Evolutionary conservation across 73 alveolate species (phyloP), one percentile per base, ranked within the genome.

Genomic region (Strombidium stylifer): DNA sequence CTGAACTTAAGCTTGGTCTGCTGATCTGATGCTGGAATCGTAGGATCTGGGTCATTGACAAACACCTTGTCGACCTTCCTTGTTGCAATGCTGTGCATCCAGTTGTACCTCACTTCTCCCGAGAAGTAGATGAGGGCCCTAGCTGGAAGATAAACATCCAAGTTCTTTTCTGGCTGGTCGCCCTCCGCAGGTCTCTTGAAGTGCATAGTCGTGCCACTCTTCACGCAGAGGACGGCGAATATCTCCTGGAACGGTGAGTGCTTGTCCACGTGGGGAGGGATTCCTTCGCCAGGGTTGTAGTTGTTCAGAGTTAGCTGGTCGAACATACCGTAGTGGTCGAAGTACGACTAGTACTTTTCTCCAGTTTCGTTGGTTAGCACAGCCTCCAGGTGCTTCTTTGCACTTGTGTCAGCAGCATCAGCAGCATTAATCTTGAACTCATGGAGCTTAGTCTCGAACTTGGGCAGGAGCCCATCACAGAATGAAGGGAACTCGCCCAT

Each of bases 181-280:
- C 15, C 15, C 18, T 86, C 86, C 37, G 66, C 86, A 10, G 74
- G 86, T 15, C 81, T 57, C 60, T 76, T 81, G 60, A 81, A 87
- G 32, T 83, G 36, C 96, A 87, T 87, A 15, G 86, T 77, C 8
- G 62, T 74, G 27, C 91, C 93, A 27, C 87, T 55, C 32, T 70
- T 53, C 28, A 87, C 57, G 56, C 85, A 61, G 15, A 87, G 50
- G 0, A 86, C n/a, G 0, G 54, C 80, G 52, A 87, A 81, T 32
- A 75, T 75, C 40, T 87, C 92, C 50, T 87, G 87, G 44, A 87
- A 87, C 10, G 96, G 96, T 26, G 96, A 85, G 59, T 87, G 96
- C 6, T 87, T 85, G 49, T 87, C 96, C 10, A 82, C 73, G 46
- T 86, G 96, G 50, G 96, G 96, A 18, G 96, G 92, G 27, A 86